Base-by-base conservation (phyloP, 2,329 filamentous ascomycete genomes). In the Alternaria infectoria region DNA sequence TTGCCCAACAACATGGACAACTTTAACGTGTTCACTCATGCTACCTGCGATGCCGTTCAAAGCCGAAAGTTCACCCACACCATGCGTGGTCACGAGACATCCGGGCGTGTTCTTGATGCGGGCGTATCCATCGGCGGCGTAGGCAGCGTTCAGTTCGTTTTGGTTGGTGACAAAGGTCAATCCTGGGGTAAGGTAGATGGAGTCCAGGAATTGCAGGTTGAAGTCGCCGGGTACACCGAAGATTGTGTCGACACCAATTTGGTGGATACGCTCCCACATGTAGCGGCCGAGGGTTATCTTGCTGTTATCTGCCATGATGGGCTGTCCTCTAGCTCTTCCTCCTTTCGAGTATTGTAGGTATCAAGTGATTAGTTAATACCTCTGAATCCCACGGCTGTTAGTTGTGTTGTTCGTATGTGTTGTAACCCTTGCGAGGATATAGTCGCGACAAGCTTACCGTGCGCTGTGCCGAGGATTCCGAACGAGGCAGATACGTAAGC, bases 71-170 rank as follows among this genome's bases (percentile, higher is more conserved):
- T 84, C 83, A 62, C 87, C 88, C 2, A 89, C 87, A 5, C 87
- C 88, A 69, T 88, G 88, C 0, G 87, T 88, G 1, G 88, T 89
- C 30, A 89, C 79, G 8, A 88, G 61, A 55, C 80, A 81, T 9
- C 82, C 82, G 4, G 81, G 80, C 7, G 85, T 75, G 6, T 84
- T 84, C 65, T 86, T 87, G 62, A 87, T 81, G 12, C 87, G 79
- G 4, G 85, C 83, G 66, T 89, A 89, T 2, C 86, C 87, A 65
- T 89, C 87, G 3, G 85, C 85, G 0, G 86, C 85, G 63, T 88
- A 88, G 3, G 81, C 85, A 4, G 85, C 84, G 65, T 88, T 88
- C 51, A 89, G 82, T 73, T 89, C 87, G 67, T 88, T 89, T 57
- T 83, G 81, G 64, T 85, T 88, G 62, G 86, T 86, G 11, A 86